Conservation (phyloP, 2,329 filamentous ascomycete species). For the Xylaria sp. region DNA sequence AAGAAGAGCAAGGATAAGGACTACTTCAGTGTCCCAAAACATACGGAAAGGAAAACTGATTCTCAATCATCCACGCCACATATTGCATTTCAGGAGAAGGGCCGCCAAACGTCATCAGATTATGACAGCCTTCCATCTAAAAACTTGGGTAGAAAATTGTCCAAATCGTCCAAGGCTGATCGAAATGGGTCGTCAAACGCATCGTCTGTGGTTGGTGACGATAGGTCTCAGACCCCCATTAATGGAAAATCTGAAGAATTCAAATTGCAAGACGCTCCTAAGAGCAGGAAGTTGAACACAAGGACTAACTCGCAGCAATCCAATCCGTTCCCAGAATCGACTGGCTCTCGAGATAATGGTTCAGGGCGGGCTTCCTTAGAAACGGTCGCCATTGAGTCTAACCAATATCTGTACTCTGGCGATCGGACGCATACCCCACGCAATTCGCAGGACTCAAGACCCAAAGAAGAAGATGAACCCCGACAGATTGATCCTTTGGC, state of each 20-base stretch:
- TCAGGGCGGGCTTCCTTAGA: constrained; percentile 55
- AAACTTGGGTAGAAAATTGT: constrained; percentile 60
- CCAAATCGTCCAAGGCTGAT: constrained; percentile 56
- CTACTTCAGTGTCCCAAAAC: constrained; percentile 65
- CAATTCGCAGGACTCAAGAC: constrained; percentile 69
- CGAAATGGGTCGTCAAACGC: constrained; percentile 50
- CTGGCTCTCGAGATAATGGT: constrained; percentile 52
- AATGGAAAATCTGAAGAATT: constrained; percentile 69
- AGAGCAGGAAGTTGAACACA: constrained; percentile 63
- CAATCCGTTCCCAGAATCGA: constrained; percentile 53
- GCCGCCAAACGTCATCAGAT: constrained; percentile 71
- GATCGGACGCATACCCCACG: constrained; percentile 59
- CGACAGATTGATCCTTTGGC: constrained; percentile 59
- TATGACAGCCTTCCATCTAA: constrained; percentile 66
- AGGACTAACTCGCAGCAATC: constrained; percentile 59
- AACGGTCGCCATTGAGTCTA: constrained; percentile 47
- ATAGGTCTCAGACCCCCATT: constrained; percentile 52
- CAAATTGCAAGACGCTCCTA: constrained; percentile 84
- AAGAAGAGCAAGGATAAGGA: constrained; percentile 65
- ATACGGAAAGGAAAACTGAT: constrained; percentile 60
- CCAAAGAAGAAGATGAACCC: constrained; percentile 65
- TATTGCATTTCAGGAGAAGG: constrained; percentile 90
- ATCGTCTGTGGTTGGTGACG: constrained; percentile 52
- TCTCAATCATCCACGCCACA: constrained; percentile 77
- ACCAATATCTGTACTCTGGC: constrained; percentile 49